A percentile compares a stretch with the other conserved stretches of the same genome.
These are phyloP conservation scores for Striga asiatica DNA, from an alignment of 257 asterid genomes.

Conservation along the genomic window DNA sequence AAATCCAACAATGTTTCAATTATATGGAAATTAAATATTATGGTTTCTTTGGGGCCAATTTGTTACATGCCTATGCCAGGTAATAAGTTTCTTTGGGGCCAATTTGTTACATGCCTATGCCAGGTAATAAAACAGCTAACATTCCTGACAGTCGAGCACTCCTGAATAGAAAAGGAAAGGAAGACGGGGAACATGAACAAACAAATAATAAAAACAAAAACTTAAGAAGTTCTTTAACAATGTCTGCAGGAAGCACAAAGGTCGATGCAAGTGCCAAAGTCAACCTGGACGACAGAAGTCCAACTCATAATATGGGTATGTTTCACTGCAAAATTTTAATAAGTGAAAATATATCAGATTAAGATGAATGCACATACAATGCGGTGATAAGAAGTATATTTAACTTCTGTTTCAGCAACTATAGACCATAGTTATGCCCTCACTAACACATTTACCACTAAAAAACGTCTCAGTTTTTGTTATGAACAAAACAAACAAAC, in stretches of 20 bases:
- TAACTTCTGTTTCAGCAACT: constrained; percentile 3
- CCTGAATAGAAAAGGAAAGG: neutral
- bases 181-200: neutral
- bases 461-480: too few relatives aligned
- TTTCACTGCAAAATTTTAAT: constrained; percentile 71
- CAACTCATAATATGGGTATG: constrained; percentile 71
- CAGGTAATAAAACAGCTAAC: too few relatives aligned
- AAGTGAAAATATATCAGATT: constrained; percentile 23
- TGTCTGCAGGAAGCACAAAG: neutral
- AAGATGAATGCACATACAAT: constrained; percentile 1
- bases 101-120: too few relatives aligned
- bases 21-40: too few relatives aligned
- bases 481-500: too few relatives aligned
- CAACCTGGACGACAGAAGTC: constrained; percentile 92
- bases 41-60: neutral
- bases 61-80: neutral
- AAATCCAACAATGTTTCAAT: too few relatives aligned
- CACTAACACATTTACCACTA: too few relatives aligned
- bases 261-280: constrained; percentile 23
- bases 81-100: too few relatives aligned
- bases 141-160: neutral
- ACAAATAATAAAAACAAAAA: neutral
- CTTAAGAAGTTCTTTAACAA: constrained; percentile 6
- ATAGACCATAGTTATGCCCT: neutral
- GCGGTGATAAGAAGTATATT: neutral